Conservation (phyloP, 257 asterid genomes). For the Scutellaria baicalensis region DNA sequence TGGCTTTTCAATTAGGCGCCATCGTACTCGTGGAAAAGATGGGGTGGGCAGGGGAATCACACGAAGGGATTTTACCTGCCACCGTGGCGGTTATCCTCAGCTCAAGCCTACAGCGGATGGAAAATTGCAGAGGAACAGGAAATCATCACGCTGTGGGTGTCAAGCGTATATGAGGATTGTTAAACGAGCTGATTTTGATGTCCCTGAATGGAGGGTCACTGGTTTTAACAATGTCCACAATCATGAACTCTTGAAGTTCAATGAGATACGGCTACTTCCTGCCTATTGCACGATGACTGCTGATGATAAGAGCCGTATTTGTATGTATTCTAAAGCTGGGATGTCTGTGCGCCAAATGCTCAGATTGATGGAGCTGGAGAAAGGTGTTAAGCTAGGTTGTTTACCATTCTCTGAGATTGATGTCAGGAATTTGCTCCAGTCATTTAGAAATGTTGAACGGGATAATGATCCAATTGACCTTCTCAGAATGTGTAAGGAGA, state of each 20-base stretch:
- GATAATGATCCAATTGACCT: conserved; percentile 50
- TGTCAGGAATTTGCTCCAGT: conserved; percentile 46
- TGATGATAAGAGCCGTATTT: conserved; percentile 50
- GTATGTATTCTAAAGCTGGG: conserved; percentile 58
- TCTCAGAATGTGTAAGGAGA: conserved; percentile 48
- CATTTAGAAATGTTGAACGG: conserved; percentile 41
- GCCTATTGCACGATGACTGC: conserved; percentile 36
- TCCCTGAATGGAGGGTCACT: conserved; percentile 58
- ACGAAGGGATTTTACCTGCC: conserved; percentile 56
- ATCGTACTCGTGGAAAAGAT: conserved; percentile 52
- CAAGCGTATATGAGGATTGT: conserved; percentile 54
- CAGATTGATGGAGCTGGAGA: conserved; percentile 56
- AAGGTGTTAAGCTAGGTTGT: conserved; percentile 53
- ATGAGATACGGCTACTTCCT: conserved; percentile 33
- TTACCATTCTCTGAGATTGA: conserved; percentile 58
- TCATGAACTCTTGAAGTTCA: conserved; percentile 44
- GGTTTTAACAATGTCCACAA: conserved; percentile 49
- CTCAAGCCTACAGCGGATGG: conserved; percentile 38
- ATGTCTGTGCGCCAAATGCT: conserved; percentile 59
- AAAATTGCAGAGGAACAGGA: conserved; percentile 43
- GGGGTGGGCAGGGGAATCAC: conserved; percentile 61
- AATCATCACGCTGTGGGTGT: conserved; percentile 61
- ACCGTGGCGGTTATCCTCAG: conserved; percentile 56
- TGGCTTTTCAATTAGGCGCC: conserved; percentile 59
- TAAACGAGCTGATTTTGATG: conserved; percentile 39